Evolutionary conservation across 306 rosid species (phyloP).

Genomic region (Casuarina equisetifolia): DNA sequence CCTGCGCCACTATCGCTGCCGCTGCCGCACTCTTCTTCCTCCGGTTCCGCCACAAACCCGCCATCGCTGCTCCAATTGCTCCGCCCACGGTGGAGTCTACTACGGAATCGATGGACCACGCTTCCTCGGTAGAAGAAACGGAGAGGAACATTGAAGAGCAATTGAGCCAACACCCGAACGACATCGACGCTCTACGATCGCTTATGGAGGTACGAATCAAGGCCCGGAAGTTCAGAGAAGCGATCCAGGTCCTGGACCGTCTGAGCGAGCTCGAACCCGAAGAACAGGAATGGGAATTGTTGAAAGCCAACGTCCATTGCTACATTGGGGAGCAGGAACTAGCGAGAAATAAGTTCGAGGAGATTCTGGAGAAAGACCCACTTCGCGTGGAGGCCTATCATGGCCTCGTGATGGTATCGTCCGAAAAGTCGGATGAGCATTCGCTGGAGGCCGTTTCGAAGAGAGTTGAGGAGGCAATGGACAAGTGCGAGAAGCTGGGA

Average conservation of each 20-base stretch:
- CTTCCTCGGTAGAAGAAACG: slow-evolving; percentile 26
- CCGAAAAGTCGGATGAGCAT: slow-evolving; percentile 33
- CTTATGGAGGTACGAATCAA: slow-evolving; percentile 52
- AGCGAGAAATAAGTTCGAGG: slow-evolving; percentile 57
- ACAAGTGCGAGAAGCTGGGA: slow-evolving; percentile 44
- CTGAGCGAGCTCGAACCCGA: slow-evolving; percentile 64
- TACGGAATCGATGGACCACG: slow-evolving; percentile 24
- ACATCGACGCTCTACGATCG: slow-evolving; percentile 52
- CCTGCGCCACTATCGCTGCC: slow-evolving; percentile 51
- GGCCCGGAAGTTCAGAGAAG: slow-evolving; percentile 53
- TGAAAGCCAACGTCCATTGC: slow-evolving; percentile 68
- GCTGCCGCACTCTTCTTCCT: slow-evolving; percentile 52
- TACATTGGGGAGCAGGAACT: slow-evolving; percentile 41
- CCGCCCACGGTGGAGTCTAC: slow-evolving; percentile 33
- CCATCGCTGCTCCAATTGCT: slow-evolving; percentile 40
- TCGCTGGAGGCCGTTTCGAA: slow-evolving; percentile 35
- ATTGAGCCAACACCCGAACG: slow-evolving; percentile 41
- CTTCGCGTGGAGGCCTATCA: slow-evolving; percentile 66
- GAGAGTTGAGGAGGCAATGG: slow-evolving; percentile 55
- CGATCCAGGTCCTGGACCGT: slow-evolving; percentile 49
- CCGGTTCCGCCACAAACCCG: slow-evolving; percentile 47
- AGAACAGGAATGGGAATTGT: slow-evolving; percentile 60
- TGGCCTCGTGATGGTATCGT: slow-evolving; percentile 62
- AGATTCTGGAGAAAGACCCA: slow-evolving; percentile 54
- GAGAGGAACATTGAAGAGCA: slow-evolving; percentile 49